Evolutionary conservation across 768 basidiomycete genomes (phyloP), one percentile per base, ranked within the genome.

Genomic region (Serendipita vermifera): DNA sequence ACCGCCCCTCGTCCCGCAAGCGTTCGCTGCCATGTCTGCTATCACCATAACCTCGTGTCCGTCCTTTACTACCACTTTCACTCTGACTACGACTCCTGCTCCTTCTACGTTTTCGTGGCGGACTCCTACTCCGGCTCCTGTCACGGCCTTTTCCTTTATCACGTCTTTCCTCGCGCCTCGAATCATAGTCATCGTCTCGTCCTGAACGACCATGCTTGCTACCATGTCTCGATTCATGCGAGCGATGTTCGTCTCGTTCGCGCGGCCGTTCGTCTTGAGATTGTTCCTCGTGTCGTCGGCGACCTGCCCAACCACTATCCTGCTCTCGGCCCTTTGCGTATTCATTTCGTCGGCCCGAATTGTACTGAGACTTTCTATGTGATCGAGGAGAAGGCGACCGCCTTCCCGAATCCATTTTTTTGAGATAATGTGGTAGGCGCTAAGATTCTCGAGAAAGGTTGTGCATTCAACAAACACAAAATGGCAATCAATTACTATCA

Each of bases 1-100:
- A 57, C 24, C 51, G 62, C 43, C 60, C 55, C n/a, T 51, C 33
- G 39, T 59, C 59, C 57, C 67, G 61, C 22, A 82, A 78, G 59
- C 22, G 70, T 14, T 73, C 5, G 15, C 39, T n/a, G 15, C 26
- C 39, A 41, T 41, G 27, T 9, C 15, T 26, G 27, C 26, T 15
- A 24, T 20, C 46, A 51, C 27, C 29, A 20, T 29, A 11, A n/a
- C 17, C 24, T 51, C 46, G 17, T n/a, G n/a, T n/a, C n/a, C n/a
- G n/a, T n/a, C n/a, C n/a, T n/a, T n/a, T 9, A 9, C 35, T n/a
- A 36, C n/a, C 35, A 36, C n/a, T n/a, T 36, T n/a, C n/a, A 51
- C 46, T 51, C 24, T 31, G 46, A 2, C 46, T 51, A 29, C 46
- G 46, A 22, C 46, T 22, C 17, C n/a, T n/a, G n/a, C n/a, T n/a